phyloP scores from a whole-genome alignment of 2,329 filamentous ascomycete genomes.

The Seiridium cupressi region DNA sequence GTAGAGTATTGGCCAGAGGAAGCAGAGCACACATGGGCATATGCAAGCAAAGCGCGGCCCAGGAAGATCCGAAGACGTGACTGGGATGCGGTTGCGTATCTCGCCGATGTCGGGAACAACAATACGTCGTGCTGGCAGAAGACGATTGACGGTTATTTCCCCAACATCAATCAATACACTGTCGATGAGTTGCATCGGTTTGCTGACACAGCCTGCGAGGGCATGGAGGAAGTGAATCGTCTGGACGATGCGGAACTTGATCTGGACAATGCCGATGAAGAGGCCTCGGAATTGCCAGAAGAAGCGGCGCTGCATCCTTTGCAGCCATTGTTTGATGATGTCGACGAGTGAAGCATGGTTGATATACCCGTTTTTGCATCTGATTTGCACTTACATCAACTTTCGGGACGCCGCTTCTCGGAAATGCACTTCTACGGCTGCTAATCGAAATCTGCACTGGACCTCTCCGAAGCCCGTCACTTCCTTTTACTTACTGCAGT shows the following conservation, averaged over 20 bases:
- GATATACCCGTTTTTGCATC: background rate
- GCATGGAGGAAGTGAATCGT: constrained; percentile 41
- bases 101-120: constrained; percentile 28
- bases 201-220: constrained; percentile 40
- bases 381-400: too few relatives aligned
- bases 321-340: background rate
- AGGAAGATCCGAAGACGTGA: constrained; percentile 30
- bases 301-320: background rate
- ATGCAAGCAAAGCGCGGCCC: constrained; percentile 20
- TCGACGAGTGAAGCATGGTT: background rate
- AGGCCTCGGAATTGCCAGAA: background rate
- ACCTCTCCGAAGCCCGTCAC: too few relatives aligned
- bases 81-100: constrained; percentile 18
- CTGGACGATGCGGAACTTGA: background rate
- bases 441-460: too few relatives aligned
- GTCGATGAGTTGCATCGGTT: constrained; percentile 43
- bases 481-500: too few relatives aligned
- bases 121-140: constrained; percentile 40
- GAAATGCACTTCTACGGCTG: too few relatives aligned
- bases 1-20: constrained; percentile 32
- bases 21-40: constrained; percentile 14
- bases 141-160: constrained; percentile 42
- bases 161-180: constrained; percentile 41
- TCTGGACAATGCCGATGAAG: background rate
- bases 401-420: too few relatives aligned